phyloP scores from a whole-genome alignment of 441 rosid species.

The Mallotus japonicus region DNA sequence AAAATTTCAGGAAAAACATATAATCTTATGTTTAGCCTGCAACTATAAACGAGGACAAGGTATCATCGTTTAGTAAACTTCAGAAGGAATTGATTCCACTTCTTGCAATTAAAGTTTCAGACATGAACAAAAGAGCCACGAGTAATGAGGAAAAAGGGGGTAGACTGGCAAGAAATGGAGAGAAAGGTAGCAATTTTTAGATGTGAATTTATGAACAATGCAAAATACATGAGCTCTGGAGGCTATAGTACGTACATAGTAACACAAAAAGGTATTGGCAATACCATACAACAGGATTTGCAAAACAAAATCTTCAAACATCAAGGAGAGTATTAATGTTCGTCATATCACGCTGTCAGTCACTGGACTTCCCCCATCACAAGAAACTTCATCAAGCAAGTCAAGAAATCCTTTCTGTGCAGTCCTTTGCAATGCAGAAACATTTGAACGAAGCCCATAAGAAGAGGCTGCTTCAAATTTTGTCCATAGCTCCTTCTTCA shows the following conservation, averaged over 20 bases:
- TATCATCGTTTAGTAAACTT: neutral
- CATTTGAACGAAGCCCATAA: conserved; percentile 28
- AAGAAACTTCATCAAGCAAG: conserved; percentile 81
- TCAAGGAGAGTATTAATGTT: neutral
- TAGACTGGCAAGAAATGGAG: neutral
- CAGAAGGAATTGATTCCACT: neutral
- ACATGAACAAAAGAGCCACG: too few species aligned
- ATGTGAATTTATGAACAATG: neutral
- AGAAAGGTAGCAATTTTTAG: neutral
- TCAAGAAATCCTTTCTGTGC: conserved; percentile 73
- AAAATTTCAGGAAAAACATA: neutral
- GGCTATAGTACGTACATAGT: neutral
- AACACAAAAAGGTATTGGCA: neutral
- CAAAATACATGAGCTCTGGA: neutral
- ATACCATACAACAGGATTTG: conserved; percentile 16
- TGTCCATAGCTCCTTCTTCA: conserved; percentile 93
- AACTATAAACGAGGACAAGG: neutral
- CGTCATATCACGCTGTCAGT: conserved; percentile 15
- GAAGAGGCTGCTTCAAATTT: conserved; percentile 83
- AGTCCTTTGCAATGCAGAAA: conserved; percentile 34
- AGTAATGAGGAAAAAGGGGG: too few species aligned
- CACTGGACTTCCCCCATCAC: conserved; percentile 32
- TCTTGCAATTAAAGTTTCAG: too few species aligned
- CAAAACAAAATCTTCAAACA: conserved; percentile 4
- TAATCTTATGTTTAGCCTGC: neutral